These are phyloP conservation scores for Phytophthora boehmeriae DNA, from an alignment of 352 stramenopile species.

Conservation along the genomic window DNA sequence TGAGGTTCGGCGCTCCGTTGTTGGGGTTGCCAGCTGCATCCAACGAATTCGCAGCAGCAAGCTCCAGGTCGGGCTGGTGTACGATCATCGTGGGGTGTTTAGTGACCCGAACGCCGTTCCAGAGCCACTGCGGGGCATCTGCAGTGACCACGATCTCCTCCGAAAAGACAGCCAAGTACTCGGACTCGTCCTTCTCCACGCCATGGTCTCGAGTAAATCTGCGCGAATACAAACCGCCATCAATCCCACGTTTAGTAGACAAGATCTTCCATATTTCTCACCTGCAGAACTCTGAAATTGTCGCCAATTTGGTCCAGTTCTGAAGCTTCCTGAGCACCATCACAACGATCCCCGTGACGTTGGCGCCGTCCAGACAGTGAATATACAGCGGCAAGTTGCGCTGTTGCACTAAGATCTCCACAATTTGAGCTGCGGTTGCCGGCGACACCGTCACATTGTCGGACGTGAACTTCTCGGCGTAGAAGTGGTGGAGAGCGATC, in stretches of 20 bases:
- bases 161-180: conserved; percentile 82
- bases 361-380: conserved; percentile 88
- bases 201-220: conserved; percentile 86
- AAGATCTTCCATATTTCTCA: conserved; percentile 5
- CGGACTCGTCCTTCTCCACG: conserved; percentile 88
- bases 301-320: conserved; percentile 89
- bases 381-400: conserved; percentile 86
- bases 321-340: conserved; percentile 89
- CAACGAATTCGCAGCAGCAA: conserved; percentile 33
- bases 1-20: conserved; percentile 46
- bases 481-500: conserved; percentile 80
- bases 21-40: conserved; percentile 43
- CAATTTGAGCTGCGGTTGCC: conserved; percentile 70
- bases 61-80: conserved; percentile 73
- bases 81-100: conserved; percentile 91
- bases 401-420: conserved; percentile 80
- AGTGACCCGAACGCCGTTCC: conserved; percentile 80
- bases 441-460: conserved; percentile 87
- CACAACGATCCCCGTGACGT: conserved; percentile 87
- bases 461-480: conserved; percentile 88
- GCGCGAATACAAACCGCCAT: not conserved
- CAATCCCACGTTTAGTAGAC: not conserved
- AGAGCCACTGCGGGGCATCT: conserved; percentile 82
- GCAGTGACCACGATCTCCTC: conserved; percentile 84
- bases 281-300: conserved; percentile 83